phyloP scores from a whole-genome alignment of 345 rosid genomes.

The Acer campestre region DNA sequence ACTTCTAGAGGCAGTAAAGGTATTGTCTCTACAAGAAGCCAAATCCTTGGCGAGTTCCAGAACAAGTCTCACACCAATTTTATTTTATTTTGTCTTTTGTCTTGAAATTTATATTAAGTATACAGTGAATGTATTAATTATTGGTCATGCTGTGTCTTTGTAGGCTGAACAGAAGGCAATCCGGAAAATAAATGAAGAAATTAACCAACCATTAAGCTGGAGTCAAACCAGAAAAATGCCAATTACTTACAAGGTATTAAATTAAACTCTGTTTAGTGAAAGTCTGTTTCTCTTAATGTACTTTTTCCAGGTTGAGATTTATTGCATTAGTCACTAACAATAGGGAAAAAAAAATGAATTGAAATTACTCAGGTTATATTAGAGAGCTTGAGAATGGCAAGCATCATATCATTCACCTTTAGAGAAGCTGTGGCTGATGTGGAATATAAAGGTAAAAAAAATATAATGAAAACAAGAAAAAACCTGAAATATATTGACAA shows the following conservation, averaged over 20 bases:
- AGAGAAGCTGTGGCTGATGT: constrained; percentile 77
- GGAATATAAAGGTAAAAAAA: constrained; percentile 64
- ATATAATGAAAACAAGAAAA: background rate
- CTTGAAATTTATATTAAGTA: background rate
- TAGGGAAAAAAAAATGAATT: background rate
- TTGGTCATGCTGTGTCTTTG: constrained; percentile 9
- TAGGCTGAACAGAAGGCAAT: constrained; percentile 61
- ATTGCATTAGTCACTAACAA: constrained; percentile 2
- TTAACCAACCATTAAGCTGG: constrained; percentile 47
- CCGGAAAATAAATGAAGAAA: constrained; percentile 33
- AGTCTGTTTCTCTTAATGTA: background rate
- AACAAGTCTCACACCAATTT: background rate
- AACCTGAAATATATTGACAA: background rate
- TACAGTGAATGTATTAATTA: constrained; percentile 13
- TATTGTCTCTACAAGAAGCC: constrained; percentile 22
- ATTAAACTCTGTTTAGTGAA: background rate
- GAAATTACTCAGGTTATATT: constrained; percentile 47
- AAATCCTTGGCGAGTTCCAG: constrained; percentile 12
- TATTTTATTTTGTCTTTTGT: constrained; percentile 8
- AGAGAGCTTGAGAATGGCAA: constrained; percentile 76
- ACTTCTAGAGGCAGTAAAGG: constrained; percentile 76
- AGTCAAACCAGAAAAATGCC: constrained; percentile 66
- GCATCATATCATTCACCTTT: constrained; percentile 76
- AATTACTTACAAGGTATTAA: constrained; percentile 45
- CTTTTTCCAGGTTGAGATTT: background rate